These are phyloP conservation scores for Alisma plantagoaquatica DNA, from an alignment of 106 monocot genomes.

Conservation along the genomic window DNA sequence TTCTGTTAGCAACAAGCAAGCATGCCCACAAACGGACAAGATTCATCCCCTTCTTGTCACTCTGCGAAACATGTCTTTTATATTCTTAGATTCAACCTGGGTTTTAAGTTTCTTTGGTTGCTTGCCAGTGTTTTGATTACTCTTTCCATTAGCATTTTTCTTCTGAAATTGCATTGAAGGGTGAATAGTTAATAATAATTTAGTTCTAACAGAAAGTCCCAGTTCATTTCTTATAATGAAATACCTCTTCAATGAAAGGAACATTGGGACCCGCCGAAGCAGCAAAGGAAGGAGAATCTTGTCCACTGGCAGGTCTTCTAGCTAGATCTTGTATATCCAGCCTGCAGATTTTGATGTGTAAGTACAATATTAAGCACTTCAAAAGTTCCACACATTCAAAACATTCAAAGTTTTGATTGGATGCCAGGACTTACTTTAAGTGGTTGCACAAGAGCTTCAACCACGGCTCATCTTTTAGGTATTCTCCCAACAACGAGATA, in stretches of 20 bases:
- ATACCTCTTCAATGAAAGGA: too few species aligned
- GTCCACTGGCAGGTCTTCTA: constrained; percentile 1
- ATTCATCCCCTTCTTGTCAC: constrained; percentile 8
- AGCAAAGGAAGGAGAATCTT: too few species aligned
- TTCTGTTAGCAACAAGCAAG: too few species aligned
- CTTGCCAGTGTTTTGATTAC: background rate
- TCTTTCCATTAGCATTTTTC: constrained; percentile 4
- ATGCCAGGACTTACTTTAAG: constrained; percentile 60
- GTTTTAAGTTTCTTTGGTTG: constrained; percentile 14
- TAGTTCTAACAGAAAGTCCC: too few species aligned
- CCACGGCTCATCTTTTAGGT: constrained; percentile 71
- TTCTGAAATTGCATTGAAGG: too few species aligned
- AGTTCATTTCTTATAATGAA: too few species aligned
- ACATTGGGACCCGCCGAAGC: too few species aligned
- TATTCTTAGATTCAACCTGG: constrained; percentile 18
- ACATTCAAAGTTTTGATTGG: too few species aligned
- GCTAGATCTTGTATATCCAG: constrained; percentile 9
- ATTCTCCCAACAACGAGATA: constrained; percentile 70
- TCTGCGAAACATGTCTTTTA: constrained; percentile 23
- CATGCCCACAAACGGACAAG: too few species aligned
- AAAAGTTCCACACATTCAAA: too few species aligned
- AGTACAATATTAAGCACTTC: too few species aligned
- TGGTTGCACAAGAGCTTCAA: constrained; percentile 55
- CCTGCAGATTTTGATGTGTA: background rate
- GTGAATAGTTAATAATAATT: too few species aligned